Evolutionary conservation across 2,329 filamentous ascomycete species (phyloP).

Genomic region (Aquanectria penicillioides): DNA sequence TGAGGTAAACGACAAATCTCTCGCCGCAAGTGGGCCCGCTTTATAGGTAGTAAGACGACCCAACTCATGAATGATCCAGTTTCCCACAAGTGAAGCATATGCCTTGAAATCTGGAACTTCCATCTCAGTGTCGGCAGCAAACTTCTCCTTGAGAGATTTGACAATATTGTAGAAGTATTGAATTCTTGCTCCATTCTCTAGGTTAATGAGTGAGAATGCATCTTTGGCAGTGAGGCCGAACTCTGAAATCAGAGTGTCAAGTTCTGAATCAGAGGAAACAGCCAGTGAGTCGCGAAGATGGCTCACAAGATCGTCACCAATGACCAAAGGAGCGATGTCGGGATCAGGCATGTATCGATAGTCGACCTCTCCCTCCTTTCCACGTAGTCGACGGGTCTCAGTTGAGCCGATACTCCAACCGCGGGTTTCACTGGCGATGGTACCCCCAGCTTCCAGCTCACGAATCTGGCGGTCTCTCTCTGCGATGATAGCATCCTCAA

Average conservation of each 20-base stretch:
- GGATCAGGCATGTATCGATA: slow-evolving; percentile 99
- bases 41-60: slow-evolving; percentile 71
- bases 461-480: slow-evolving; percentile 90
- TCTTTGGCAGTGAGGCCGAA: slow-evolving; percentile 84
- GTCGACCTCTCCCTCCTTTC: slow-evolving; percentile 96
- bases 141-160: slow-evolving; percentile 52
- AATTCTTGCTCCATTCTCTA: slow-evolving; percentile 82
- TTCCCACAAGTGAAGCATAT: slow-evolving; percentile 62
- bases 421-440: slow-evolving; percentile 85
- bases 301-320: slow-evolving; percentile 75
- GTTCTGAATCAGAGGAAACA: slow-evolving; percentile 75
- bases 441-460: slow-evolving; percentile 79
- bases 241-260: slow-evolving; percentile 67
- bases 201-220: slow-evolving; percentile 78
- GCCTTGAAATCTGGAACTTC: slow-evolving; percentile 43
- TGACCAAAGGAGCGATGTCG: slow-evolving; percentile 82
- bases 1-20: slow-evolving; percentile 52
- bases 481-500: slow-evolving; percentile 93
- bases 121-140: slow-evolving; percentile 33
- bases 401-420: slow-evolving; percentile 90
- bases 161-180: slow-evolving; percentile 83
- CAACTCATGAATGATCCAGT: slow-evolving; percentile 80
- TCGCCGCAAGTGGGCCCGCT: slow-evolving; percentile 44
- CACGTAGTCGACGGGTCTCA: slow-evolving; percentile 82
- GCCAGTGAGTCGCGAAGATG: slow-evolving; percentile 73